Percentiles rank a stretch among this genome's conserved stretches.
These are phyloP conservation scores for Saccharomycopsis hybrid DNA, from an alignment of 1,139 yeast genomes.

Conservation along the genomic window DNA sequence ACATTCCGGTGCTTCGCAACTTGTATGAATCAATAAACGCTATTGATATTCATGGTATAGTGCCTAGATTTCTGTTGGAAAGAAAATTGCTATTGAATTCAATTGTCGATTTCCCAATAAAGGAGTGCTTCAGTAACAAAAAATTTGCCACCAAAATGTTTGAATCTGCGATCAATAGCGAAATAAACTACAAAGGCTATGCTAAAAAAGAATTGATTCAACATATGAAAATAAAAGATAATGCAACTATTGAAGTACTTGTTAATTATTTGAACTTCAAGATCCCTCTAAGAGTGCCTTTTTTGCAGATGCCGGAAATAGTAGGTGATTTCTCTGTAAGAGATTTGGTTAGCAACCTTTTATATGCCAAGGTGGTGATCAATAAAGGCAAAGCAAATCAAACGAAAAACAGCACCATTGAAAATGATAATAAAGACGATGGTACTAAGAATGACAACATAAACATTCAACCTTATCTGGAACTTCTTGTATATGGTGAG, in stretches of 20 bases:
- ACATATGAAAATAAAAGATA: background rate
- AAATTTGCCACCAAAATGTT: slow-evolving; percentile 25
- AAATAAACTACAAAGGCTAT: no score
- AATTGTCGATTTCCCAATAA: slow-evolving; percentile 41
- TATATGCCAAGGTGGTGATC: slow-evolving; percentile 13
- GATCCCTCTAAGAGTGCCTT: slow-evolving; percentile 18
- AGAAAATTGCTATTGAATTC: slow-evolving; percentile 39
- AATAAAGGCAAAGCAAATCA: slow-evolving; percentile 3
- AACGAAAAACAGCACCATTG: no score
- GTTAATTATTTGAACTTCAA: slow-evolving; percentile 7
- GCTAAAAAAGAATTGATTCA: no score
- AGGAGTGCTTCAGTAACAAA: slow-evolving; percentile 28
- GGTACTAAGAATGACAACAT: no score
- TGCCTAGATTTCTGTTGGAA: slow-evolving; percentile 23
- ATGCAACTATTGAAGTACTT: slow-evolving; percentile 11
- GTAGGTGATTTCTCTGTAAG: slow-evolving; percentile 17
- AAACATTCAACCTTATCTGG: background rate
- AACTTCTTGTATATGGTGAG: slow-evolving; percentile 42
- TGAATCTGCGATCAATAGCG: no score
- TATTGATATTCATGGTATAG: slow-evolving; percentile 26
- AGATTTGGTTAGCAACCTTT: slow-evolving; percentile 9
- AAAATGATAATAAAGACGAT: no score
- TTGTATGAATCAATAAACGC: slow-evolving; percentile 36
- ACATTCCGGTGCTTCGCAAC: slow-evolving; percentile 28
- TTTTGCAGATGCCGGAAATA: slow-evolving; percentile 13